A percentile compares a stretch with the other conserved stretches of the same genome.
phyloP scores from a whole-genome alignment of 768 basidiomycete species.

The Trametes punicea region DNA sequence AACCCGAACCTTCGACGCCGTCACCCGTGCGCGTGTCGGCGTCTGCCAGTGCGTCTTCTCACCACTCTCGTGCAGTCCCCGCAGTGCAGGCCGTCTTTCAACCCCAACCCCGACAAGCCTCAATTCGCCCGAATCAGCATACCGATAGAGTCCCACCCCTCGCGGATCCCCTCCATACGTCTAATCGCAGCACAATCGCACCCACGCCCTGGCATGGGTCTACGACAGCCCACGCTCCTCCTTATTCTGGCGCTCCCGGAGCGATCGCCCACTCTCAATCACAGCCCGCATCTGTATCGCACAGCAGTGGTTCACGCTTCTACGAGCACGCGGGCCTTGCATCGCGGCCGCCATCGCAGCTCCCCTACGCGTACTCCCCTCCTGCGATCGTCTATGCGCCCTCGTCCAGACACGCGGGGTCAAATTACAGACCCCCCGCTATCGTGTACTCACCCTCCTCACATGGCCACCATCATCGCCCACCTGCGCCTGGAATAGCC shows the following conservation, averaged over 20 bases:
- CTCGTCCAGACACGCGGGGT: constrained; percentile 38
- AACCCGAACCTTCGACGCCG: constrained; percentile 17
- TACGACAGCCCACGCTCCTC: constrained; percentile 23
- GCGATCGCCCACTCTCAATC: constrained; percentile 41
- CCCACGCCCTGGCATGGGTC: constrained; percentile 31
- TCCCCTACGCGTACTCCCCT: constrained; percentile 37
- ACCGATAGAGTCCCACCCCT: constrained; percentile 18
- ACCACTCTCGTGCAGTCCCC: constrained; percentile 5
- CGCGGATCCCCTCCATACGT: constrained; percentile 17
- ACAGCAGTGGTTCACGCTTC: constrained; percentile 22
- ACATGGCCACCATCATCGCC: constrained; percentile 19
- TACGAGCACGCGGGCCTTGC: constrained; percentile 26
- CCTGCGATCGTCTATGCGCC: constrained; percentile 65
- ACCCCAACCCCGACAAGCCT: constrained; percentile 12
- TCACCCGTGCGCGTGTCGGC: constrained; percentile 7
- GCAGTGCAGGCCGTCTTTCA: constrained; percentile 16
- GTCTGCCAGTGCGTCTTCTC: constrained; percentile 18
- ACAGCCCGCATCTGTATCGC: constrained; percentile 29
- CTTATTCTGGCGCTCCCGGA: constrained; percentile 22
- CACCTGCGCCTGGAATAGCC: constrained; percentile 51
- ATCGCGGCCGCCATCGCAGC: constrained; percentile 35
- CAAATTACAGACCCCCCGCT: constrained; percentile 58
- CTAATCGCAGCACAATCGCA: constrained; percentile 18
- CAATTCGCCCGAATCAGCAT: constrained; percentile 13
- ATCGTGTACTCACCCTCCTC: constrained; percentile 47